A percentile compares a stretch with the other conserved stretches of the same genome.
Conservation (phyloP, 768 basidiomycete species). For the Lactifluus subvellereus region DNA sequence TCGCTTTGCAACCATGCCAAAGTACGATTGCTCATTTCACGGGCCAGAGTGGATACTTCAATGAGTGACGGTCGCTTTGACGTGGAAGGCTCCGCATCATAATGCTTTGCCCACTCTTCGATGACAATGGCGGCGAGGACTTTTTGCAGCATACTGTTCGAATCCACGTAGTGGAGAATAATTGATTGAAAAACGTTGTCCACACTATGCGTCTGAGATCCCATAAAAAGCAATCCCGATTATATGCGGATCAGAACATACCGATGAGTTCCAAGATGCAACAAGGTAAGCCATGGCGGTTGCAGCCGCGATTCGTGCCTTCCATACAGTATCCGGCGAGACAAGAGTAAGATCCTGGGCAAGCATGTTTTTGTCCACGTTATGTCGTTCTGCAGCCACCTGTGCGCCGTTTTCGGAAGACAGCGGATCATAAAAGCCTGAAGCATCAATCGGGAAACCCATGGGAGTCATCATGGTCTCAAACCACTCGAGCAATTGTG, state of each 20-base stretch:
- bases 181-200: slow-evolving; percentile 72
- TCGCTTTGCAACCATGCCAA: slow-evolving; percentile 68
- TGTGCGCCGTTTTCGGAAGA: slow-evolving; percentile 43
- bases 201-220: slow-evolving; percentile 35
- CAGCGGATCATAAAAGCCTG: slow-evolving; percentile 61
- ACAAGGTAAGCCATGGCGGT: slow-evolving; percentile 70
- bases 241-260: slow-evolving; percentile 31
- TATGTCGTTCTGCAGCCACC: slow-evolving; percentile 61
- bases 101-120: slow-evolving; percentile 83
- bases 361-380: slow-evolving; percentile 95
- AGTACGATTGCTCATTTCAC: slow-evolving; percentile 62
- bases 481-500: slow-evolving; percentile 77
- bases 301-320: slow-evolving; percentile 73
- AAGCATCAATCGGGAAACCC: slow-evolving; percentile 66
- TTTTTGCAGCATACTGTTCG: slow-evolving; percentile 88
- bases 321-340: slow-evolving; percentile 64
- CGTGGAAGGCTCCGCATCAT: slow-evolving; percentile 34
- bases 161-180: slow-evolving; percentile 73
- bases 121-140: slow-evolving; percentile 79
- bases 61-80: slow-evolving; percentile 39
- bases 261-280: slow-evolving; percentile 58
- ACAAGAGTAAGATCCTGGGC: slow-evolving; percentile 84
- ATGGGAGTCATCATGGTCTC: slow-evolving; percentile 85
- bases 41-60: slow-evolving; percentile 53
- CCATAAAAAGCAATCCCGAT: slow-evolving; percentile 4